Conservation (phyloP, 257 asterid genomes). For the Voacanga thouarsii region DNA sequence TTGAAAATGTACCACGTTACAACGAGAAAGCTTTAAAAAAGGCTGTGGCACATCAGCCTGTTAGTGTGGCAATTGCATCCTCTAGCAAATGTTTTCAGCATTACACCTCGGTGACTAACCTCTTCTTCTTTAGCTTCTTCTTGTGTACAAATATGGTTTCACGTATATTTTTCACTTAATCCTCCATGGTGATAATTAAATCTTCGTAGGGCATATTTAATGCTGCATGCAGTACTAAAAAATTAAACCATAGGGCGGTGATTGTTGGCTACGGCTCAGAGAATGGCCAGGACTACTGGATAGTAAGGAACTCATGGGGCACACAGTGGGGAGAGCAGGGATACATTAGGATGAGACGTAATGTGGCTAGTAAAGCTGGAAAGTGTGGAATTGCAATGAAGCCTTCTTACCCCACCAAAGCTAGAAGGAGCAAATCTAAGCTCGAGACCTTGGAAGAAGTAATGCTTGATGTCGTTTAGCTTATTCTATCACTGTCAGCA, state of each 20-base stretch:
- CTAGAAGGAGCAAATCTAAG: too few relatives aligned
- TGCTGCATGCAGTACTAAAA: too few relatives aligned
- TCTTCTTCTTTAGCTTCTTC: not conserved
- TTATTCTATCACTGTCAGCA: too few relatives aligned
- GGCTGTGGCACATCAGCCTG: constrained; percentile 85
- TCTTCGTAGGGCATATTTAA: too few relatives aligned
- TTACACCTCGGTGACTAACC: constrained; percentile 48
- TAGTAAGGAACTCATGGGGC: constrained; percentile 35
- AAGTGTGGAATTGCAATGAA: constrained; percentile 26
- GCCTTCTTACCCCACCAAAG: constrained; percentile 17
- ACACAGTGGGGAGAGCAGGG: constrained; percentile 34
- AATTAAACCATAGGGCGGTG: too few relatives aligned
- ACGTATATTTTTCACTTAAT: too few relatives aligned
- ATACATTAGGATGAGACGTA: constrained; percentile 27
- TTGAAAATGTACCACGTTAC: constrained; percentile 59
- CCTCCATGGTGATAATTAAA: too few relatives aligned
- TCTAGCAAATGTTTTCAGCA: constrained; percentile 71
- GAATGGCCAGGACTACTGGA: constrained; percentile 25
- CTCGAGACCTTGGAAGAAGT: too few relatives aligned
- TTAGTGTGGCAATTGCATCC: constrained; percentile 79
- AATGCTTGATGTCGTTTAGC: too few relatives aligned
- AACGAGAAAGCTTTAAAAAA: constrained; percentile 63
- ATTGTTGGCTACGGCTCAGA: not conserved
- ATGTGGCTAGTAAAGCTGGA: constrained; percentile 18
- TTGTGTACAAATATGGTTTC: too few relatives aligned